phyloP scores from a whole-genome alignment of 768 basidiomycete genomes.

The Suillus subalutaceus region DNA sequence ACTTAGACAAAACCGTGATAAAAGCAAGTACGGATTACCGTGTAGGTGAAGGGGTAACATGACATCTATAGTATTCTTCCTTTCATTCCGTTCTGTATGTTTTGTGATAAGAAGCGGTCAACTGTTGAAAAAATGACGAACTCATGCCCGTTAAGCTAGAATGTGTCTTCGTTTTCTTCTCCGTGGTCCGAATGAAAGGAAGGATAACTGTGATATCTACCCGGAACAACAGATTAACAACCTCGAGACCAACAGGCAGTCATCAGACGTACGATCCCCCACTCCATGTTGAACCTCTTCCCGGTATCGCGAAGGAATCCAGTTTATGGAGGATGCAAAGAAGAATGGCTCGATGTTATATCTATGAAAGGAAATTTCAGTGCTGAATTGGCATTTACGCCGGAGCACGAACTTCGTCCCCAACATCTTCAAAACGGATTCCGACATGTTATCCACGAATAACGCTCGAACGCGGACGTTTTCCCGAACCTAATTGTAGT shows the following conservation, averaged over 20 bases:
- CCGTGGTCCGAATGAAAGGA: slow-evolving; percentile 42
- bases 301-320: slow-evolving; percentile 63
- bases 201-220: slow-evolving; percentile 33
- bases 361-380: slow-evolving; percentile 19
- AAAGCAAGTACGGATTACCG: neutral
- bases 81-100: neutral
- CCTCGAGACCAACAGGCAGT: neutral
- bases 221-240: slow-evolving; percentile 27
- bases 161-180: slow-evolving; percentile 14
- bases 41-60: neutral
- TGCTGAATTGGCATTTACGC: neutral
- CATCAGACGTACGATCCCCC: neutral
- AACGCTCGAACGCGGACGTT: slow-evolving; percentile 24
- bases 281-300: slow-evolving; percentile 36
- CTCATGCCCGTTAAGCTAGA: neutral
- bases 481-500: slow-evolving; percentile 30
- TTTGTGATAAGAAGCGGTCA: neutral
- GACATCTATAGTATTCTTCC: slow-evolving; percentile 8
- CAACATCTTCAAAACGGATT: slow-evolving; percentile 36
- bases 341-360: slow-evolving; percentile 42
- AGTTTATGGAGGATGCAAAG: slow-evolving; percentile 46
- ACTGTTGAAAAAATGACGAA: neutral
- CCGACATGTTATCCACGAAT: neutral
- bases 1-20: neutral
- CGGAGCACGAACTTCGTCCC: slow-evolving; percentile 31